Base-by-base conservation (phyloP, 139 green algal species). In the Diplosphaera chodatii region DNA sequence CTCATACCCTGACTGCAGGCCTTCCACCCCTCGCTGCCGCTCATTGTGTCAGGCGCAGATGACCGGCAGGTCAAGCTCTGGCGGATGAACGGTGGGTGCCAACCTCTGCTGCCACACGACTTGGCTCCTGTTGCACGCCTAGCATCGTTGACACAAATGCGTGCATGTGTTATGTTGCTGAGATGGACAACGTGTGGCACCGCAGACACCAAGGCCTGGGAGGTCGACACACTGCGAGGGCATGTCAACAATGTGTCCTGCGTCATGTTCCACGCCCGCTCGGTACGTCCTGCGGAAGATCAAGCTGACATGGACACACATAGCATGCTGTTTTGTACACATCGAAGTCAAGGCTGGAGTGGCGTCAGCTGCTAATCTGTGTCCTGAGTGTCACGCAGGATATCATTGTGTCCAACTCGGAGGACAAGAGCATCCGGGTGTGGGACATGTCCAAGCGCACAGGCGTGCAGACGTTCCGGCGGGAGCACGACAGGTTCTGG, bases 201-300 rank as follows among this genome's bases (percentile, higher is more conserved):
- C 77, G 64, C 82, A 93, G 94, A 99, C 80, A 98, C 86, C 75
- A 99, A 99, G 84, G 95, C 95, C 4, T 99, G 96, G 96, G 96
- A 99, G 86, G 95, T 99, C 70, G 96, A 99, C 85, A 98, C 96
- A 0, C 82, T 99, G 78, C 85, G 96, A 0, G 96, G 96, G n/a
- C 96, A 99, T 85, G 93, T 96, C 62, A 99, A 99, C 93, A 99
- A 99, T 74, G 96, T 99, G 6, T 98, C 92, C 0, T 99, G 94
- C 81, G 94, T 98, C 34, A 91, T 99, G 80, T 99, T 99, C 87
- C 96, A 99, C 82, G 91, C 94, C 5, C 89, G 91, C 72, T 86
- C 92, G 90, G 89, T 88, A 29, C 1, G 66, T 32, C 27, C n/a
- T n/a, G n/a, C n/a, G n/a, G n/a, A n/a, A n/a, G n/a, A n/a, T n/a